These are phyloP conservation scores for Monilinia polystroma DNA, from an alignment of 2,329 filamentous ascomycete genomes.

Conservation along the genomic window DNA sequence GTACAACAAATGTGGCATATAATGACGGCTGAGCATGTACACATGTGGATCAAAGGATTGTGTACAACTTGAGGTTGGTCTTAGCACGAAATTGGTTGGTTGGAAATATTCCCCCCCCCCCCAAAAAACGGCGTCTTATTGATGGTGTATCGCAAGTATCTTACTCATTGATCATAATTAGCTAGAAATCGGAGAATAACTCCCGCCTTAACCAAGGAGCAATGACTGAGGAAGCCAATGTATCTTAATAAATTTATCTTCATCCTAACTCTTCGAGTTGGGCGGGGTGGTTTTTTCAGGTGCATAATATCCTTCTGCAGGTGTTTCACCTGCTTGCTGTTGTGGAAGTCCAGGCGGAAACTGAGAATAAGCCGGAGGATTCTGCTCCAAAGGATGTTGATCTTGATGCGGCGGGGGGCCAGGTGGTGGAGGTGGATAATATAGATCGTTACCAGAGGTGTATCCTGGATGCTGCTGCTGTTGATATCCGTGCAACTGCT, in stretches of 20 bases:
- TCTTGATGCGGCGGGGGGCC: slow-evolving; percentile 1
- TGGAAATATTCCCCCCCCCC: background rate
- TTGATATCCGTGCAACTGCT: slow-evolving; percentile 9
- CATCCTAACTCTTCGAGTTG: background rate
- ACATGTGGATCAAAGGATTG: background rate
- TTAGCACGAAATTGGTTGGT: background rate
- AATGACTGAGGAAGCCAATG: background rate
- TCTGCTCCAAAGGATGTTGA: background rate
- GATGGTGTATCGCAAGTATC: background rate
- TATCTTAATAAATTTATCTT: background rate
- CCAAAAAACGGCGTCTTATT: background rate
- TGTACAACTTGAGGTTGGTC: slow-evolving; percentile 9
- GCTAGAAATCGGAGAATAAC: background rate
- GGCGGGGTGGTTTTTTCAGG: slow-evolving; percentile 20
- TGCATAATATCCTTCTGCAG: slow-evolving; percentile 22
- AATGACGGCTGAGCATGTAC: background rate
- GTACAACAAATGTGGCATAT: background rate
- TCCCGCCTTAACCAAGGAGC: background rate
- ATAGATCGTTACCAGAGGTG: slow-evolving; percentile 10
- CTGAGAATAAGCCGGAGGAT: slow-evolving; percentile 6
- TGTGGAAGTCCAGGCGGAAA: background rate
- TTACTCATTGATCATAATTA: background rate
- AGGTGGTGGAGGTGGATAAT: slow-evolving; percentile 19
- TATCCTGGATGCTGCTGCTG: slow-evolving; percentile 10
- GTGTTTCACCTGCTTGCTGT: background rate